These are phyloP conservation scores for Leptographium procerum DNA, from an alignment of 2,329 filamentous ascomycete species.

Conservation along the genomic window DNA sequence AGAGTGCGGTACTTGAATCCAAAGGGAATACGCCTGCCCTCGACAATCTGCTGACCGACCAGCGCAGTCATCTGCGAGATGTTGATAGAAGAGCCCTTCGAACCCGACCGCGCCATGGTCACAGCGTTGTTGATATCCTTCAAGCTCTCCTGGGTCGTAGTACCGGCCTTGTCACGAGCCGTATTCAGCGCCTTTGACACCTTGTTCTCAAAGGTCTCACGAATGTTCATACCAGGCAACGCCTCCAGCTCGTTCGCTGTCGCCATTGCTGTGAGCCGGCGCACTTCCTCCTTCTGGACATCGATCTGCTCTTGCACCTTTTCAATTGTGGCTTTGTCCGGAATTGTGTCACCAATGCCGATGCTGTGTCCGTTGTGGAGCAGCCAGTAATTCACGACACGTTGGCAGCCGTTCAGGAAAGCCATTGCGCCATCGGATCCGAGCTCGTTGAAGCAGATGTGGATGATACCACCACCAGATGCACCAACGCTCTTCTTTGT, in stretches of 20 bases:
- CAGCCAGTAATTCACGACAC: constrained; percentile 94
- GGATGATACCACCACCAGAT: constrained; percentile 78
- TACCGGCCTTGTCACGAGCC: constrained; percentile 93
- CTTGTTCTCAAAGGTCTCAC: constrained; percentile 96
- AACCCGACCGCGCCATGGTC: constrained; percentile 91
- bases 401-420: constrained; percentile 93
- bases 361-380: constrained; percentile 95
- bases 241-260: constrained; percentile 82
- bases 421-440: constrained; percentile 76
- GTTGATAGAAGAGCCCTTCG: constrained; percentile 98
- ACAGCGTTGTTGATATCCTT: constrained; percentile 96
- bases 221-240: constrained; percentile 95
- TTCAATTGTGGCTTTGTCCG: constrained; percentile 71
- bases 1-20: constrained; percentile 97
- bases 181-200: constrained; percentile 90
- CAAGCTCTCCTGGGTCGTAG: constrained; percentile 77
- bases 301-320: constrained; percentile 76
- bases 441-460: constrained; percentile 93
- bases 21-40: constrained; percentile 97
- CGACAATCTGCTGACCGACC: constrained; percentile 95
- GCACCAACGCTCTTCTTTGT: constrained; percentile 94
- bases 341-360: constrained; percentile 95
- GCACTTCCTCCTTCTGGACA: constrained; percentile 71
- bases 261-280: constrained; percentile 61
- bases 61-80: constrained; percentile 99